Conservation (phyloP, 108 stramenopile species). For the Nannochloropsis granulata region DNA sequence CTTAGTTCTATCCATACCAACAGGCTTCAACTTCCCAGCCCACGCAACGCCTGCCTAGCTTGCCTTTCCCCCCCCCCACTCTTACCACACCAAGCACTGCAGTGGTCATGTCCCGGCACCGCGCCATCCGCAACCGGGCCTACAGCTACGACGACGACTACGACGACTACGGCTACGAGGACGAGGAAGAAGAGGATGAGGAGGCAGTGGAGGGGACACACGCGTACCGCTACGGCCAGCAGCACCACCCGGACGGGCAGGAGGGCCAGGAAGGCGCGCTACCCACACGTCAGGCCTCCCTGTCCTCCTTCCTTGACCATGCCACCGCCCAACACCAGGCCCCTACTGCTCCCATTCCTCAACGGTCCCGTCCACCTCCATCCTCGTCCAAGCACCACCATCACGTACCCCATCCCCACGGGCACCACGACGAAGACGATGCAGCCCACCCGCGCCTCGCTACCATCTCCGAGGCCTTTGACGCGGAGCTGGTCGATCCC, state of each 20-base stretch:
- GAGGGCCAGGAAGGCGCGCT: neutral
- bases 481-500: neutral
- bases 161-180: conserved; percentile 2
- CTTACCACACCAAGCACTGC: too few relatives aligned
- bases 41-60: neutral
- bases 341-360: neutral
- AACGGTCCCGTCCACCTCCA: neutral
- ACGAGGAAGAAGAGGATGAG: conserved; percentile 14
- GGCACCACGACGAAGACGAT: neutral
- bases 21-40: too few relatives aligned
- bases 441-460: neutral
- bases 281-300: neutral
- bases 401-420: neutral
- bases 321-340: neutral
- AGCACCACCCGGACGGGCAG: neutral
- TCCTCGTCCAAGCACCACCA: too few relatives aligned
- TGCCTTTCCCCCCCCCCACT: too few relatives aligned
- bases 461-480: neutral
- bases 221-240: neutral
- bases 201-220: conserved; percentile 5
- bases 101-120: conserved; percentile 12
- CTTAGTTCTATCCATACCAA: too few relatives aligned
- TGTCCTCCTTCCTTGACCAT: neutral
- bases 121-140: conserved; percentile 16
- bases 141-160: conserved; percentile 20